phyloP scores from a whole-genome alignment of 192 early-diverging fungal species.

The Rhizoclosmatium globosum region DNA sequence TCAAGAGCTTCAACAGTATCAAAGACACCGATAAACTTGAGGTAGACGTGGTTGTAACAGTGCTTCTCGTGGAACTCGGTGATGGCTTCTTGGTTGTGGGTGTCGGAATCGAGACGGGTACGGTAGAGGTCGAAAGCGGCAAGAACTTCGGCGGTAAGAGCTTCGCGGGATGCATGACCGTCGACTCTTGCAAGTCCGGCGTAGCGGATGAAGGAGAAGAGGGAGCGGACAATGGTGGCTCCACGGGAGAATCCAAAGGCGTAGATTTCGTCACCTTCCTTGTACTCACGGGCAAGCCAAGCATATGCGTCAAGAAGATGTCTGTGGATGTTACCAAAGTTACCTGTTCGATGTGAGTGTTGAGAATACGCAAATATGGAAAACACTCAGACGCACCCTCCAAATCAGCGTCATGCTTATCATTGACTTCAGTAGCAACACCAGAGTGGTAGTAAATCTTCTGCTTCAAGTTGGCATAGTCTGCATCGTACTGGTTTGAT shows the following conservation, averaged over 20 bases:
- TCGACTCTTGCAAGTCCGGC: slow-evolving; percentile 15
- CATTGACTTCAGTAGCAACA: slow-evolving; percentile 24
- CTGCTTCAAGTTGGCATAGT: slow-evolving; percentile 3
- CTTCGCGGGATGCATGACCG: slow-evolving; percentile 1
- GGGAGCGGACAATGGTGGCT: slow-evolving; percentile 36
- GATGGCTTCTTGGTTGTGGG: background rate
- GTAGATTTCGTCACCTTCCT: slow-evolving; percentile 30
- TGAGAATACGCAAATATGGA: background rate
- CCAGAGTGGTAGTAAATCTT: slow-evolving; percentile 25
- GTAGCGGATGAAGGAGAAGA: slow-evolving; percentile 32
- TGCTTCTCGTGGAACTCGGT: slow-evolving; percentile 27
- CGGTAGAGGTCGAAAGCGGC: slow-evolving; percentile 33
- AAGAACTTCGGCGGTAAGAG: background rate
- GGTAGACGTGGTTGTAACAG: slow-evolving; percentile 17
- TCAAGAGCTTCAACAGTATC: slow-evolving; percentile 23
- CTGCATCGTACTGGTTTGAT: slow-evolving; percentile 24
- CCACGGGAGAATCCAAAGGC: slow-evolving; percentile 37
- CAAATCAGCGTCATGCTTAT: slow-evolving; percentile 1
- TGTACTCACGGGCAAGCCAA: slow-evolving; percentile 29
- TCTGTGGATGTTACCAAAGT: slow-evolving; percentile 21
- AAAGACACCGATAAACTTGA: slow-evolving; percentile 34
- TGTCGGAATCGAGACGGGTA: background rate
- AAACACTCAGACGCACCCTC: slow-evolving; percentile 11
- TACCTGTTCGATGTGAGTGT: background rate
- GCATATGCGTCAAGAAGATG: slow-evolving; percentile 33